Evolutionary conservation across 192 early-diverging fungal species (phyloP).

Genomic region (Coemansia guatemalensis): DNA sequence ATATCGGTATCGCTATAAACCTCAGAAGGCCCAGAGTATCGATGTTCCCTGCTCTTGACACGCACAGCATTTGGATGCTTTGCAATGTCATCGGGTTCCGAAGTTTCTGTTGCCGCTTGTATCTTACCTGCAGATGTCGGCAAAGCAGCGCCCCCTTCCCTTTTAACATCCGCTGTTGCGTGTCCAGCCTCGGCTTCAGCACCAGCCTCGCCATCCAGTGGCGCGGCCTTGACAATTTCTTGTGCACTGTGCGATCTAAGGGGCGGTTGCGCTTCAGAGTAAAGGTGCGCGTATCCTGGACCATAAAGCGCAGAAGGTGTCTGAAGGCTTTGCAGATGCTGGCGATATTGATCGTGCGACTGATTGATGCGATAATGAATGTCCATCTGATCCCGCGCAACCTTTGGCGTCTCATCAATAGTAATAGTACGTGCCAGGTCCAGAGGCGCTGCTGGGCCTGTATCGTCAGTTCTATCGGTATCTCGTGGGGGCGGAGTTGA

Average conservation of each 20-base stretch:
- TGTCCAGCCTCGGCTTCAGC: too few relatives aligned
- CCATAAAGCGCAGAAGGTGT: slow-evolving; percentile 24
- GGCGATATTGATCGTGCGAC: slow-evolving; percentile 25
- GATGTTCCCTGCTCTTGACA: slow-evolving; percentile 3
- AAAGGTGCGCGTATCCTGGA: slow-evolving; percentile 26
- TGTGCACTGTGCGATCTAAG: slow-evolving; percentile 28
- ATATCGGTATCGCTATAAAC: slow-evolving; percentile 9
- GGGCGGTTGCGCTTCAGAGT: background rate
- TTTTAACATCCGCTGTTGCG: too few relatives aligned
- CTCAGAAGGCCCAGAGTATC: slow-evolving; percentile 6
- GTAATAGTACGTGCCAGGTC: slow-evolving; percentile 47
- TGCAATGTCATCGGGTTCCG: background rate
- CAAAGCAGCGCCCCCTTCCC: too few relatives aligned
- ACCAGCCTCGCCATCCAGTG: background rate
- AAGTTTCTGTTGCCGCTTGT: background rate
- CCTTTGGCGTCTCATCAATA: slow-evolving; percentile 49
- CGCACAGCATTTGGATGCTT: slow-evolving; percentile 2
- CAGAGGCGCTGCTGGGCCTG: slow-evolving; percentile 16
- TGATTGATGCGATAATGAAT: slow-evolving; percentile 38
- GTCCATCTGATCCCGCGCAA: slow-evolving; percentile 45
- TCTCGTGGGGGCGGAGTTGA: background rate
- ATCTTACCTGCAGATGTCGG: background rate
- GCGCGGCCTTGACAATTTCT: slow-evolving; percentile 7
- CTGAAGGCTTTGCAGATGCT: slow-evolving; percentile 34
- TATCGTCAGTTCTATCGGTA: background rate